phyloP scores from a whole-genome alignment of 345 rosid genomes.

The Arabidopsis thaliana region DNA sequence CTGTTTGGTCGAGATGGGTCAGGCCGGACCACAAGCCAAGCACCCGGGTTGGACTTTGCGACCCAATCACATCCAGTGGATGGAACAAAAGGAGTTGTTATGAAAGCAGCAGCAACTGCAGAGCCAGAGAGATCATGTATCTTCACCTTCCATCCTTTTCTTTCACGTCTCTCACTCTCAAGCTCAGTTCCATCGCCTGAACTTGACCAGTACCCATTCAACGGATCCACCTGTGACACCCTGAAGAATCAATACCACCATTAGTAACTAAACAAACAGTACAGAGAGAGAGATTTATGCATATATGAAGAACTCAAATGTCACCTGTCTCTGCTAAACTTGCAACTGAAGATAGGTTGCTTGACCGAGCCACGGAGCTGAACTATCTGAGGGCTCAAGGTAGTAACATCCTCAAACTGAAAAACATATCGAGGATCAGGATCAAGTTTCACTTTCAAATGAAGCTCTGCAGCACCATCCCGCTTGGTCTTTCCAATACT shows the following conservation, averaged over 20 bases:
- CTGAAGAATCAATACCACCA: slow-evolving; percentile 50
- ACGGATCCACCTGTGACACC: slow-evolving; percentile 69
- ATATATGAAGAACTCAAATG: not conserved
- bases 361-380: slow-evolving; percentile 90
- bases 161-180: slow-evolving; percentile 80
- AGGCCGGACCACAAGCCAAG: slow-evolving; percentile 91
- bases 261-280: slow-evolving; percentile 26
- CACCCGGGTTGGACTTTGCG: slow-evolving; percentile 94
- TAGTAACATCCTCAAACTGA: slow-evolving; percentile 90
- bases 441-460: slow-evolving; percentile 83
- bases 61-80: slow-evolving; percentile 98
- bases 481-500: slow-evolving; percentile 83
- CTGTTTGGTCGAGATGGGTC: slow-evolving; percentile 79
- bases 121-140: slow-evolving; percentile 97
- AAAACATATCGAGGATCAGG: slow-evolving; percentile 95
- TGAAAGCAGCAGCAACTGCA: slow-evolving; percentile 95
- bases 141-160: slow-evolving; percentile 99
- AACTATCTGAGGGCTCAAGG: slow-evolving; percentile 87
- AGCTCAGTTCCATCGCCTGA: slow-evolving; percentile 55
- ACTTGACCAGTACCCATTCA: slow-evolving; percentile 68
- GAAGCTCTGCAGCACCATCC: slow-evolving; percentile 77
- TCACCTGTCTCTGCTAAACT: slow-evolving; percentile 92
- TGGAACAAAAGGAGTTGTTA: slow-evolving; percentile 97
- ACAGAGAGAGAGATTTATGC: not conserved
- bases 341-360: slow-evolving; percentile 96